phyloP scores from a whole-genome alignment of 768 basidiomycete genomes.

The Mycena sanguinolenta region DNA sequence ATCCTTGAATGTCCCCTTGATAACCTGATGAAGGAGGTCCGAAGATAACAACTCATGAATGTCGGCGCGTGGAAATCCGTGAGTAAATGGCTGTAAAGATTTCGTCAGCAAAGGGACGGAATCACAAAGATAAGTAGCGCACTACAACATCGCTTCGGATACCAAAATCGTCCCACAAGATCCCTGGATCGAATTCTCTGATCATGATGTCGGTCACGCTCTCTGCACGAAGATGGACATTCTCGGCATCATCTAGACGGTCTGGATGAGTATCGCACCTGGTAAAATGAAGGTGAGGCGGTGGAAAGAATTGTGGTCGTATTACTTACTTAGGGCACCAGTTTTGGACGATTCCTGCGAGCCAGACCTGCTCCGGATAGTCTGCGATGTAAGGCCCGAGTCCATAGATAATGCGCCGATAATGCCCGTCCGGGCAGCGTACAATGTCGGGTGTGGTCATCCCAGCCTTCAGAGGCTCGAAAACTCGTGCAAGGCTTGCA shows the following conservation, averaged over 20 bases:
- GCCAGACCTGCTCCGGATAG: constrained; percentile 46
- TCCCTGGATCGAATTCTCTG: constrained; percentile 21
- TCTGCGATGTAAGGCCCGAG: constrained; percentile 47
- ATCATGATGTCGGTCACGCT: constrained; percentile 21
- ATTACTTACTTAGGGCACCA: constrained; percentile 41
- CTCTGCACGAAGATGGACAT: constrained; percentile 5
- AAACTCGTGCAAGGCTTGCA: constrained; percentile 34
- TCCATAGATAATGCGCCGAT: constrained; percentile 41
- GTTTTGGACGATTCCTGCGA: constrained; percentile 40
- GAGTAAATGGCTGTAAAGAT: constrained; percentile 38
- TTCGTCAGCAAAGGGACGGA: too few relatives aligned
- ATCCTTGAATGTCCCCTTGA: constrained; percentile 8
- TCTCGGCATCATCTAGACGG: constrained; percentile 19
- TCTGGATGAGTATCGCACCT: constrained; percentile 17
- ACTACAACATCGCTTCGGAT: constrained; percentile 33
- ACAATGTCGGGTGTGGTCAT: constrained; percentile 42
- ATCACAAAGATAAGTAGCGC: not conserved
- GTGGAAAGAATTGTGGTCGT: too few relatives aligned
- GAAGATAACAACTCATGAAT: constrained; percentile 18
- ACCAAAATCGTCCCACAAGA: constrained; percentile 38
- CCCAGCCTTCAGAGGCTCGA: constrained; percentile 33
- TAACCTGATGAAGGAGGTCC: not conserved
- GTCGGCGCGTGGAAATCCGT: constrained; percentile 35
- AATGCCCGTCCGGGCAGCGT: constrained; percentile 44
- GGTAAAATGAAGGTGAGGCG: too few relatives aligned